phyloP scores from a whole-genome alignment of 305 asterid species.

The Solanum hybrid region DNA sequence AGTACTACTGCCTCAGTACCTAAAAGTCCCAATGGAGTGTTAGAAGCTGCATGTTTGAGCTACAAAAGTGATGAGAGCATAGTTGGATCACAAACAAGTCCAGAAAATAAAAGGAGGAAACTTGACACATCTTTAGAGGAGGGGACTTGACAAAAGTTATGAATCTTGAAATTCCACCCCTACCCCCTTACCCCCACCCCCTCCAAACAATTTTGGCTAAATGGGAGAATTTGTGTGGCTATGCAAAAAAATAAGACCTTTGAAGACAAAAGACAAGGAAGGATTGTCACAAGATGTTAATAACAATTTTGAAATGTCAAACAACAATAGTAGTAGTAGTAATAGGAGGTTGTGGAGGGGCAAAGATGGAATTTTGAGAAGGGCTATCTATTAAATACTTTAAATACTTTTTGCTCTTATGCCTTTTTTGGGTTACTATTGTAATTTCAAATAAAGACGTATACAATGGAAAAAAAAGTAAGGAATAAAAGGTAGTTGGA shows the following conservation, averaged over 20 bases:
- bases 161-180: conserved; percentile 8
- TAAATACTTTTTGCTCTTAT: not conserved
- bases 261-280: not conserved
- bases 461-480: not conserved
- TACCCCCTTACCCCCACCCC: conserved; percentile 5
- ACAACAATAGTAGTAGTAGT: conserved; percentile 8
- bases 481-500: not conserved
- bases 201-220: conserved; percentile 25
- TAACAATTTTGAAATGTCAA: conserved; percentile 13
- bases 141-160: conserved; percentile 13
- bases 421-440: conserved; percentile 11
- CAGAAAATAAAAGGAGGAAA: conserved; percentile 42
- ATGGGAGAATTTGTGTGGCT: conserved; percentile 24
- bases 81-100: conserved; percentile 26
- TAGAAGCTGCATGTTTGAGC: conserved; percentile 53
- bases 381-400: not conserved
- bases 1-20: conserved; percentile 22
- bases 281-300: conserved; percentile 24
- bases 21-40: conserved; percentile 49
- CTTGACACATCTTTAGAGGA: conserved; percentile 20
- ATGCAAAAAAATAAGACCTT: not conserved
- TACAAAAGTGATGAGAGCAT: conserved; percentile 40
- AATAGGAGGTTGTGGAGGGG: not conserved
- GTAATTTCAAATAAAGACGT: conserved; percentile 6
- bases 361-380: not conserved